These are phyloP conservation scores for Solanum hybrid DNA, from an alignment of 305 asterid species.

Conservation along the genomic window DNA sequence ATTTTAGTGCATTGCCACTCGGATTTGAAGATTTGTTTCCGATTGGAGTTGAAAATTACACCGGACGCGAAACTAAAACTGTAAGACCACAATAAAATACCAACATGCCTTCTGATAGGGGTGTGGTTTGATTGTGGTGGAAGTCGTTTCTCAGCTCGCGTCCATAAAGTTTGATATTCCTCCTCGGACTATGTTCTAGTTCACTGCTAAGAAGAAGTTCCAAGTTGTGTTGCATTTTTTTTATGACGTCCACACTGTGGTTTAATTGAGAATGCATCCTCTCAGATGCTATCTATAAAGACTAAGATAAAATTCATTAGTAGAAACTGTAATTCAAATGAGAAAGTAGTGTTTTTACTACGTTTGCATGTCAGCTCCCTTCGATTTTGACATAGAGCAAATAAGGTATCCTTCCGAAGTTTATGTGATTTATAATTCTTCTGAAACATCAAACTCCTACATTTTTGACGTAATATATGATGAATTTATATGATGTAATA, in stretches of 20 bases:
- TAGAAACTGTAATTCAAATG: no score
- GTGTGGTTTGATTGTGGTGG: neutral
- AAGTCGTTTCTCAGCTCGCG: neutral
- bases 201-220: neutral
- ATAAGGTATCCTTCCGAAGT: neutral
- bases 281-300: neutral
- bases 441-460: neutral
- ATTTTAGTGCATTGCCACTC: neutral
- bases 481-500: neutral
- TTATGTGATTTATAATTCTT: neutral
- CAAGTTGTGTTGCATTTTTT: no score
- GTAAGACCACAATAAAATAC: neutral
- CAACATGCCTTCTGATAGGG: neutral
- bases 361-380: neutral
- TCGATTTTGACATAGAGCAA: neutral
- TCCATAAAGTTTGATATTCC: neutral
- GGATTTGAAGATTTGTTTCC: neutral
- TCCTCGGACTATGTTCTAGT: neutral
- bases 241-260: neutral
- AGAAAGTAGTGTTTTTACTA: neutral
- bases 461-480: neutral
- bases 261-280: neutral
- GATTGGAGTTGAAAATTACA: neutral
- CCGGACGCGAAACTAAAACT: neutral
- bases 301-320: neutral